A percentile compares a stretch with the other conserved stretches of the same genome.
These are phyloP conservation scores for Biscogniauxia mediterranea DNA, from an alignment of 2,329 filamentous ascomycete genomes.

Conservation along the genomic window DNA sequence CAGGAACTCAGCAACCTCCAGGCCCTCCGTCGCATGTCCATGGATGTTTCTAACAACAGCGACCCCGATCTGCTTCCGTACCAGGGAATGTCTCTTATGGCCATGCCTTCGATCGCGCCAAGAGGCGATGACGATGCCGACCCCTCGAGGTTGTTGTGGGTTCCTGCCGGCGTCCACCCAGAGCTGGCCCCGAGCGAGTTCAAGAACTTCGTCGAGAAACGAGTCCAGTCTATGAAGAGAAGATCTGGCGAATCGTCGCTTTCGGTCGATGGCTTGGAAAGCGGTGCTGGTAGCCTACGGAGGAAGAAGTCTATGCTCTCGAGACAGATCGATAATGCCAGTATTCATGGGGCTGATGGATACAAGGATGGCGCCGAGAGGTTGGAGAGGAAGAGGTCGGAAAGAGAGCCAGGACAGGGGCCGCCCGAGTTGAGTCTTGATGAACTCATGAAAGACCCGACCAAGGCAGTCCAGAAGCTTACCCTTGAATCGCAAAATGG, in stretches of 20 bases:
- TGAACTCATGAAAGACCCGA: constrained; percentile 77
- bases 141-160: constrained; percentile 87
- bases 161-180: constrained; percentile 89
- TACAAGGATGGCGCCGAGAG: constrained; percentile 84
- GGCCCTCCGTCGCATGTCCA: constrained; percentile 86
- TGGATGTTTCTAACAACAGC: constrained; percentile 77
- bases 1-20: constrained; percentile 92
- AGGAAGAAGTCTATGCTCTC: constrained; percentile 97
- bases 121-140: constrained; percentile 77
- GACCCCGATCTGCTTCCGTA: constrained; percentile 77
- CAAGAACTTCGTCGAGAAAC: constrained; percentile 92
- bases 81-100: constrained; percentile 60
- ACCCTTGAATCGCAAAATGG: constrained; percentile 52
- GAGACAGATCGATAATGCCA: constrained; percentile 77
- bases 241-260: constrained; percentile 72
- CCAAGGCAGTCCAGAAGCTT: constrained; percentile 67
- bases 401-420: constrained; percentile 44
- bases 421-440: constrained; percentile 70
- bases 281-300: constrained; percentile 62
- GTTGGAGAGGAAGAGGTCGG: constrained; percentile 70
- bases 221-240: constrained; percentile 84
- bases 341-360: constrained; percentile 54
- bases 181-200: constrained; percentile 95
- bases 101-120: constrained; percentile 71
- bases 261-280: constrained; percentile 54